Conservation (phyloP, 306 rosid species). For the Cicer yamashitae region DNA sequence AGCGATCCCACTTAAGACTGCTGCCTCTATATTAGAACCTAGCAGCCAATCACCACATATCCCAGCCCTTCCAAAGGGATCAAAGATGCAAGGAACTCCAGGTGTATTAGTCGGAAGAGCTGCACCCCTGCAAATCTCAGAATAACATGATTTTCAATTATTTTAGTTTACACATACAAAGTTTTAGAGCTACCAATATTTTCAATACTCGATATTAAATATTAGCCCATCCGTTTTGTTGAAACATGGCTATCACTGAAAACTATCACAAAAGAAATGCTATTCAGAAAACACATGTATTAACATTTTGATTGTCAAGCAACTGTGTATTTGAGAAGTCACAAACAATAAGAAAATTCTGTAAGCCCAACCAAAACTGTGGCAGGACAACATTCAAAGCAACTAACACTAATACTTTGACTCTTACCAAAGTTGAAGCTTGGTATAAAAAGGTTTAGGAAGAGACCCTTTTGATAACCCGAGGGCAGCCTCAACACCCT, state of each 20-base stretch:
- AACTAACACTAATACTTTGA: constrained; percentile 27
- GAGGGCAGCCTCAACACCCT: constrained; percentile 83
- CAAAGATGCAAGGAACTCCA: constrained; percentile 84
- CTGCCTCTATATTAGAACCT: constrained; percentile 91
- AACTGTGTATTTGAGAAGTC: constrained; percentile 8
- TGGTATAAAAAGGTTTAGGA: constrained; percentile 68
- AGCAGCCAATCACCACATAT: constrained; percentile 95
- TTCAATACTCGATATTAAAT: neutral
- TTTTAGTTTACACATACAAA: neutral
- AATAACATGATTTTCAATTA: constrained; percentile 17
- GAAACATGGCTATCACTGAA: constrained; percentile 18
- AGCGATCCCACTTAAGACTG: constrained; percentile 85
- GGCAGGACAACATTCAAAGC: constrained; percentile 32
- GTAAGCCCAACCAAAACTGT: constrained; percentile 16
- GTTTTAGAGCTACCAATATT: neutral
- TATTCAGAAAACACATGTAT: neutral
- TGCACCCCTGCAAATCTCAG: constrained; percentile 78
- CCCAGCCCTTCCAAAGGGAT: constrained; percentile 88
- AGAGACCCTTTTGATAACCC: constrained; percentile 79
- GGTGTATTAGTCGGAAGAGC: constrained; percentile 92
- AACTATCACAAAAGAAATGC: constrained; percentile 31
- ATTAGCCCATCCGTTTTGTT: neutral
- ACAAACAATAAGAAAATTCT: constrained; percentile 18
- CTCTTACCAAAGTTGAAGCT: constrained; percentile 80
- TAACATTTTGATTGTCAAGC: constrained; percentile 26